A percentile compares a stretch with the other conserved stretches of the same genome.
These are phyloP conservation scores for Hirschfeldia incana DNA, from an alignment of 345 rosid species.

Conservation along the genomic window DNA sequence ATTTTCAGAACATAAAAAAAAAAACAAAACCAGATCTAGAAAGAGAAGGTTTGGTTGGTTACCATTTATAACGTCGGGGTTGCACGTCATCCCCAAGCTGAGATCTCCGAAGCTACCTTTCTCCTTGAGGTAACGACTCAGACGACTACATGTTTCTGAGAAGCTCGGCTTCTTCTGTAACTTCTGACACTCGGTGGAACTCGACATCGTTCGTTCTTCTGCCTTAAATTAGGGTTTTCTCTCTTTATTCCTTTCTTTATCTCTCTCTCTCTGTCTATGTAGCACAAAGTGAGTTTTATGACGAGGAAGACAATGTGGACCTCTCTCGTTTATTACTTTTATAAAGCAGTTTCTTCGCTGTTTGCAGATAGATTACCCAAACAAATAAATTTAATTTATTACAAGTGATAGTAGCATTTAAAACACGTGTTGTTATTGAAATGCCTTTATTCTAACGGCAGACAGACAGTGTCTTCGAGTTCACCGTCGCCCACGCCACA, in stretches of 20 bases:
- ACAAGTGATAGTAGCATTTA: not conserved
- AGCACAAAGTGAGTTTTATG: not conserved
- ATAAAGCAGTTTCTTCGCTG: conserved; percentile 5
- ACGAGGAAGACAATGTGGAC: conserved; percentile 35
- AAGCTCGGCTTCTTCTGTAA: conserved; percentile 56
- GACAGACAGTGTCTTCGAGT: not conserved
- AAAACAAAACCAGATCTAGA: conserved; percentile 8
- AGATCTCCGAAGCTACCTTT: conserved; percentile 71
- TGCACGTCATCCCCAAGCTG: conserved; percentile 60
- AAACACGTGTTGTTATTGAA: conserved; percentile 33
- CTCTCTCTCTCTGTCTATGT: not conserved
- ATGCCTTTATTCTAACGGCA: conserved; percentile 25
- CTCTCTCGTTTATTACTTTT: conserved; percentile 1
- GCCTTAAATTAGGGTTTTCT: not conserved
- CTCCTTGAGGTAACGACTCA: conserved; percentile 82
- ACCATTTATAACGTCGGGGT: conserved; percentile 45
- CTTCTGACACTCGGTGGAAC: conserved; percentile 46
- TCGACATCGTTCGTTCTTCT: conserved; percentile 45
- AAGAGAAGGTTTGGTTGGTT: not conserved
- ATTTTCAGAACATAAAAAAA: not conserved
- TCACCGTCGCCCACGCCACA: not conserved
- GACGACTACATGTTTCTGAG: conserved; percentile 60
- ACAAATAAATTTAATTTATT: not conserved
- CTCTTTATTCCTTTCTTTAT: not conserved
- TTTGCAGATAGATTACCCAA: conserved; percentile 1